Conservation (phyloP, 1,284 basidiomycete genomes). For the Puccinia sorghi region DNA sequence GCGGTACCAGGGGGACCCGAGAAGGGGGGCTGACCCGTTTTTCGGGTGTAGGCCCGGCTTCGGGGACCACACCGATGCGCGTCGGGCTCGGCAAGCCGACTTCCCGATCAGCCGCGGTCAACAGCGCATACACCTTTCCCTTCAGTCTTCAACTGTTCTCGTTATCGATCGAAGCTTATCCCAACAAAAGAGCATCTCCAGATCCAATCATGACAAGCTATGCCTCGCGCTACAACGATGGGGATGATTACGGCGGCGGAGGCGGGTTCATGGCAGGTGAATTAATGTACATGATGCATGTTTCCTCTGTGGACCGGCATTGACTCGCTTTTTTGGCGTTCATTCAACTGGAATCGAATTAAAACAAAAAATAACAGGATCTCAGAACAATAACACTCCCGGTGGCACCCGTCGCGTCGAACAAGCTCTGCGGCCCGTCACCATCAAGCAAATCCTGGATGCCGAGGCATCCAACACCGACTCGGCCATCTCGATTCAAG, state of each 20-base stretch:
- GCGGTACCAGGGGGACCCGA: too few relatives aligned
- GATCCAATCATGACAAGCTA: not conserved
- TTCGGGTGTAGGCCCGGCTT: too few relatives aligned
- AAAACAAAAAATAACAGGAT: not conserved
- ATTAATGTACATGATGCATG: not conserved
- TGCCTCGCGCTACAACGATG: slow-evolving; percentile 16
- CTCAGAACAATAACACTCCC: slow-evolving; percentile 24
- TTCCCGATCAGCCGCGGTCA: too few relatives aligned
- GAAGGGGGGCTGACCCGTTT: too few relatives aligned
- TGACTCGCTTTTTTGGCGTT: not conserved
- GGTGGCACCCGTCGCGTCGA: slow-evolving; percentile 43
- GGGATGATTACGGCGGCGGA: slow-evolving; percentile 2
- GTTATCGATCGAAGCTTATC: not conserved
- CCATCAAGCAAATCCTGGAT: slow-evolving; percentile 78
- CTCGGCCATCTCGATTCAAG: slow-evolving; percentile 71
- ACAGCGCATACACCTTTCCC: too few relatives aligned
- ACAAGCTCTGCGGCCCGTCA: slow-evolving; percentile 72
- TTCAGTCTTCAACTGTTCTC: not conserved
- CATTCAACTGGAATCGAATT: not conserved
- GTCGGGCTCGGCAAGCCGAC: too few relatives aligned
- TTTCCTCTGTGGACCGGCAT: not conserved
- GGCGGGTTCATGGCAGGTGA: slow-evolving; percentile 31
- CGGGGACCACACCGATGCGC: too few relatives aligned
- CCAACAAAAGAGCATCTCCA: not conserved
- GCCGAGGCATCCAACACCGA: slow-evolving; percentile 81